phyloP scores from a whole-genome alignment of 2,329 filamentous ascomycete species.

The Hymenoscyphus occultus region DNA sequence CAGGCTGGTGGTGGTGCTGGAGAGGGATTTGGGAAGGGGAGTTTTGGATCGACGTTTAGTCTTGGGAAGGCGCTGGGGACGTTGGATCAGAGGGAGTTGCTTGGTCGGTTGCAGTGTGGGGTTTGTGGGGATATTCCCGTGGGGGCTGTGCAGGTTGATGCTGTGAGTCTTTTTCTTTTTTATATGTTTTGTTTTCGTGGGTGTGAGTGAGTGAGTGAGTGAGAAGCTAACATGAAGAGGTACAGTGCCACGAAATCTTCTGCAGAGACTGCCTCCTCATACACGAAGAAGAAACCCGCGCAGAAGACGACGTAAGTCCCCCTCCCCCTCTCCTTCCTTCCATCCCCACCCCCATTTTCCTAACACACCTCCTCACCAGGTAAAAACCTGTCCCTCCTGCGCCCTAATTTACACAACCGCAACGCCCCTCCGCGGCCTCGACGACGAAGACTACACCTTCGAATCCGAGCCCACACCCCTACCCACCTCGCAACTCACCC shows the following conservation, averaged over 20 bases:
- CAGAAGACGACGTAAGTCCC: slow-evolving; percentile 24
- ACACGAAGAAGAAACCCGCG: slow-evolving; percentile 30
- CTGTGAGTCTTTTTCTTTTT: slow-evolving; percentile 18
- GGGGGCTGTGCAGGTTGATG: slow-evolving; percentile 40
- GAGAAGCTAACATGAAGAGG: not conserved
- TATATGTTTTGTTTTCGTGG: too few species aligned
- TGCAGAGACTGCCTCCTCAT: slow-evolving; percentile 48
- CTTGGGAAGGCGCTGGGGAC: slow-evolving; percentile 36
- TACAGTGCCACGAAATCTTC: slow-evolving; percentile 52
- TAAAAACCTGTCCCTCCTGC: slow-evolving; percentile 27
- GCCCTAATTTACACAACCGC: slow-evolving; percentile 18
- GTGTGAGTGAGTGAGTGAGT: too few species aligned
- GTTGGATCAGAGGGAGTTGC: slow-evolving; percentile 33
- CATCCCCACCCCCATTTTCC: not conserved
- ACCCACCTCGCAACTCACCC: not conserved
- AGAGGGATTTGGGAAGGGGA: slow-evolving; percentile 25
- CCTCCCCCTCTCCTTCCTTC: not conserved
- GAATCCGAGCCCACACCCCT: not conserved
- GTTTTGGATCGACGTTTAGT: slow-evolving; percentile 35
- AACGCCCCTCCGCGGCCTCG: slow-evolving; percentile 13
- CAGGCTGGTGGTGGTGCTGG: not conserved
- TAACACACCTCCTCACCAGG: slow-evolving; percentile 1
- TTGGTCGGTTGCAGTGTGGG: slow-evolving; percentile 39
- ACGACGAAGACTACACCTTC: slow-evolving; percentile 16
- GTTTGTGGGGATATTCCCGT: slow-evolving; percentile 42